Conservation (phyloP, 2,329 filamentous ascomycete genomes). For the Xylaria sp. region DNA sequence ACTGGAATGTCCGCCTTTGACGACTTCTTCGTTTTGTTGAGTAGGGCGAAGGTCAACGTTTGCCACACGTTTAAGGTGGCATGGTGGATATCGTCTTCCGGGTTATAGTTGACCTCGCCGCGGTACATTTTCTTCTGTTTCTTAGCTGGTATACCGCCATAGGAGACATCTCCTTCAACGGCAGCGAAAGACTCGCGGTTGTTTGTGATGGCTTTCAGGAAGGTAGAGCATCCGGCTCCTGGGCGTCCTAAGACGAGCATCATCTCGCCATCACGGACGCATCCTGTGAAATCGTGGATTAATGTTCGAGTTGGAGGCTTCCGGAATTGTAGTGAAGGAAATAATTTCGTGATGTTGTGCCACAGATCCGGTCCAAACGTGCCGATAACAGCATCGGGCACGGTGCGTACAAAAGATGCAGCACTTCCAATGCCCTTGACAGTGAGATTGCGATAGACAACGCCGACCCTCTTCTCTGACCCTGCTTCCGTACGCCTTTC, state of each 20-base stretch:
- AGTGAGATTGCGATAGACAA: constrained; percentile 79
- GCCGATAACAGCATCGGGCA: constrained; percentile 78
- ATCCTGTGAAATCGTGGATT: constrained; percentile 74
- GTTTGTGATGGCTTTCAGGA: constrained; percentile 80
- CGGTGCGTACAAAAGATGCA: constrained; percentile 74
- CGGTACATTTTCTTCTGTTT: constrained; percentile 76
- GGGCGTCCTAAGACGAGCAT: constrained; percentile 76
- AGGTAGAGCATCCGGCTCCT: constrained; percentile 79
- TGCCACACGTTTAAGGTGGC: constrained; percentile 80
- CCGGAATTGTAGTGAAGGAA: constrained; percentile 50
- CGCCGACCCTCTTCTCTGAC: constrained; percentile 80
- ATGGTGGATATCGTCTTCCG: constrained; percentile 81
- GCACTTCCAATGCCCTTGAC: constrained; percentile 77
- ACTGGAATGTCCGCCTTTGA: constrained; percentile 72
- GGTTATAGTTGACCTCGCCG: constrained; percentile 82
- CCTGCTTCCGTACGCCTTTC: constrained; percentile 75
- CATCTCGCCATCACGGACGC: constrained; percentile 76
- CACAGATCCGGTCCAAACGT: constrained; percentile 87
- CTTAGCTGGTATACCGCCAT: constrained; percentile 75
- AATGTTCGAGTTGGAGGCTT: constrained; percentile 54
- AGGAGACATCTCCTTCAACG: constrained; percentile 76
- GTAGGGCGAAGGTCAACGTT: constrained; percentile 78
- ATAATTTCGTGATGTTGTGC: constrained; percentile 61
- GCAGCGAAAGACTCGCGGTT: constrained; percentile 72
- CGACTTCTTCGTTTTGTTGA: constrained; percentile 78